Conservation (phyloP, 805 yeast species). For the Candida multigemmis region DNA sequence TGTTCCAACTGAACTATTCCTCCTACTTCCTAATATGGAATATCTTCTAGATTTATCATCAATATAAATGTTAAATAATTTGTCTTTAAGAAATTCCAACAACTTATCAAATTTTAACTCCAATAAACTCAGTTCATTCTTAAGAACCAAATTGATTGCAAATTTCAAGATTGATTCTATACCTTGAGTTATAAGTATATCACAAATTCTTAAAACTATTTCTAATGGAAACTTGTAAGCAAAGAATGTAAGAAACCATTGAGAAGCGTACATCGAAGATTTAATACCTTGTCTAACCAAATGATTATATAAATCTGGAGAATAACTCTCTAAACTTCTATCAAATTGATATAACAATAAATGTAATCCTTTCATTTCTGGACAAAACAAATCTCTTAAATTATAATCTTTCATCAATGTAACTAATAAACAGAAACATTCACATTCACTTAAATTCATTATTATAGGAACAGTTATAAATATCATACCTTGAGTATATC, state of each 20-base stretch:
- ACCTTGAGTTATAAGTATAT: constrained; percentile 86
- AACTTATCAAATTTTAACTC: constrained; percentile 67
- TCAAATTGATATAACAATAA: constrained; percentile 83
- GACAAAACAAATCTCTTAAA: constrained; percentile 68
- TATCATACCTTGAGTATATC: constrained; percentile 98
- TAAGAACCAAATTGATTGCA: constrained; percentile 70
- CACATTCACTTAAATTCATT: constrained; percentile 73
- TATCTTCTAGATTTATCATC: constrained; percentile 19
- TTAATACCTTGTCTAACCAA: constrained; percentile 77
- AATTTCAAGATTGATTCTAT: constrained; percentile 77
- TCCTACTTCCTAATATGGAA: constrained; percentile 15
- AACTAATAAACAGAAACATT: constrained; percentile 74
- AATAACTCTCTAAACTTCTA: constrained; percentile 65
- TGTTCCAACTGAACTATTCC: constrained; percentile 3
- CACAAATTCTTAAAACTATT: constrained; percentile 81
- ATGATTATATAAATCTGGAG: constrained; percentile 70
- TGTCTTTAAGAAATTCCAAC: constrained; percentile 69
- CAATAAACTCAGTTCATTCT: constrained; percentile 53
- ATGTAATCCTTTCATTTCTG: constrained; percentile 93
- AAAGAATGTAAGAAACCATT: constrained; percentile 93
- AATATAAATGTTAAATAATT: constrained; percentile 64
- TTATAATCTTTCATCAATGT: constrained; percentile 79
- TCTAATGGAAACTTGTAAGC: constrained; percentile 91
- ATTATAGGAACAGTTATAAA: constrained; percentile 81
- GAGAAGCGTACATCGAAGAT: constrained; percentile 94